Conservation (phyloP, 2,329 filamentous ascomycete species). For the Apiospora malaysiana region DNA sequence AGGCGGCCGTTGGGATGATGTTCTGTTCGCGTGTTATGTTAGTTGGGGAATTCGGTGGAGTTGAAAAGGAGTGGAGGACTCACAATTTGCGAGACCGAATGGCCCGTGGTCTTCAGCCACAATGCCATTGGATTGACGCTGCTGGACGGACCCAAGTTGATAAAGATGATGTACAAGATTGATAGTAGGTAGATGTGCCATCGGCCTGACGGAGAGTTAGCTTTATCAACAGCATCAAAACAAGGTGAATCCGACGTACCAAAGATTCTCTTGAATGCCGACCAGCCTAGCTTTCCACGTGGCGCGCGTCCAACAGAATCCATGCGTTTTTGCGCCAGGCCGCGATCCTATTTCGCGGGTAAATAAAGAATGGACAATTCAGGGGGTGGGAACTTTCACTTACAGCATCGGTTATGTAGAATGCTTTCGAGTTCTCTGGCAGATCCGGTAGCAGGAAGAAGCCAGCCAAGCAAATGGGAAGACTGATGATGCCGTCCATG, state of each 20-base stretch:
- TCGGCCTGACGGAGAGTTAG: constrained; percentile 23
- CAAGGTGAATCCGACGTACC: constrained; percentile 19
- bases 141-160: constrained; percentile 41
- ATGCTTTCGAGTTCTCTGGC: neutral
- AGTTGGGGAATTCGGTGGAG: too few relatives aligned
- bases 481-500: constrained; percentile 56
- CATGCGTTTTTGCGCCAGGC: constrained; percentile 31
- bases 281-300: constrained; percentile 29
- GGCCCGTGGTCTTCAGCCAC: constrained; percentile 48
- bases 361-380: too few relatives aligned
- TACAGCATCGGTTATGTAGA: neutral
- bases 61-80: constrained; percentile 24
- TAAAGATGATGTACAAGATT: constrained; percentile 46
- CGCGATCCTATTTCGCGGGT: constrained; percentile 28
- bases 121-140: constrained; percentile 45
- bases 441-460: constrained; percentile 39
- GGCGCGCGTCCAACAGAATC: constrained; percentile 30
- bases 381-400: neutral
- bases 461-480: constrained; percentile 53
- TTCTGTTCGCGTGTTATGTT: constrained; percentile 38
- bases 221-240: neutral
- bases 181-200: constrained; percentile 47
- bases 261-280: constrained; percentile 33
- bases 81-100: constrained; percentile 53
- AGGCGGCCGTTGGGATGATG: constrained; percentile 53